These are phyloP conservation scores for Pulveroboletus sp. DNA, from an alignment of 768 basidiomycete species.

Conservation along the genomic window DNA sequence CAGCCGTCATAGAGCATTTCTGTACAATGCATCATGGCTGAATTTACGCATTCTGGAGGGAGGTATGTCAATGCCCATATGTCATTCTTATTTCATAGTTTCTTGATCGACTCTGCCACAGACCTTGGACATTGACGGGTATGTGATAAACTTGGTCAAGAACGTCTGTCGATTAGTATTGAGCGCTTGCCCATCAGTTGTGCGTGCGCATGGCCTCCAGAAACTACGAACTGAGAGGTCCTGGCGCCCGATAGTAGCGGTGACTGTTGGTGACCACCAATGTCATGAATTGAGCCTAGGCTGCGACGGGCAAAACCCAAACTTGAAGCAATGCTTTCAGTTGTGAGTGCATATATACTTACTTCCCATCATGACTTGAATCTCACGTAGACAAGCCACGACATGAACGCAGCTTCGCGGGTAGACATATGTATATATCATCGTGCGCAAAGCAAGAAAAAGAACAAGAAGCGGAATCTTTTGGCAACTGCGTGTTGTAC, in stretches of 20 bases:
- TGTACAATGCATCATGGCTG: background rate
- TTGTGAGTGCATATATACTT: slow-evolving; percentile 42
- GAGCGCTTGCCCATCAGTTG: slow-evolving; percentile 23
- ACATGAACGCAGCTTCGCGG: slow-evolving; percentile 36
- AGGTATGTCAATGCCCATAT: background rate
- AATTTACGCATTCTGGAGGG: background rate
- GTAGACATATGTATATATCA: slow-evolving; percentile 59
- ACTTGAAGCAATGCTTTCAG: slow-evolving; percentile 49
- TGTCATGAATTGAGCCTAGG: slow-evolving; percentile 58
- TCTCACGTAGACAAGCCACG: slow-evolving; percentile 32
- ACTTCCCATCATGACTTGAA: background rate
- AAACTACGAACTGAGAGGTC: slow-evolving; percentile 56
- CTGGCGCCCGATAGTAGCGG: slow-evolving; percentile 64
- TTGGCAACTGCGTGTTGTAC: slow-evolving; percentile 52
- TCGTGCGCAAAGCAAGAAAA: slow-evolving; percentile 60
- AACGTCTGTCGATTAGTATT: too few relatives aligned
- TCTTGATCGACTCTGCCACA: background rate
- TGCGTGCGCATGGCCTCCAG: slow-evolving; percentile 37
- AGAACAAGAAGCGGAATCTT: slow-evolving; percentile 50
- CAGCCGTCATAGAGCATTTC: background rate
- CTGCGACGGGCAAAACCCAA: slow-evolving; percentile 68
- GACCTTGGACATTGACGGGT: background rate
- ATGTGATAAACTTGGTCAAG: background rate
- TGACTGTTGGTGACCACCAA: slow-evolving; percentile 54
- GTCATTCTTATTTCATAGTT: background rate